Base-by-base conservation (phyloP, 371 early-diverging fungal genomes). In the Mucor plumbeus region DNA sequence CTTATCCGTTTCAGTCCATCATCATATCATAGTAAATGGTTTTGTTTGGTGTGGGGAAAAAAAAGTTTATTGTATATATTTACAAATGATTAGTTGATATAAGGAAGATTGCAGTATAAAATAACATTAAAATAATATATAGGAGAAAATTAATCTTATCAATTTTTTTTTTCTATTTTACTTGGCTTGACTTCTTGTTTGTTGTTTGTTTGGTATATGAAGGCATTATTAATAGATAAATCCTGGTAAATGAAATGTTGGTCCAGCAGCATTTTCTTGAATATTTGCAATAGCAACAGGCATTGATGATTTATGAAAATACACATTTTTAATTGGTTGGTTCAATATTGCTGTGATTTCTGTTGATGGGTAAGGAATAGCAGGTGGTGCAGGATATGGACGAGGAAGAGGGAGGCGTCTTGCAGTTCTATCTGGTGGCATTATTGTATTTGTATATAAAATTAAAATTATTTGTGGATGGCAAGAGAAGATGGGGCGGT, bases 401-500 rank as follows among this genome's bases (percentile, higher is more conserved):
- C 61, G 61, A 14, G 61, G 61, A 44, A 61, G 61, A 17, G 47
- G 47, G 31, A 61, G 39, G 11, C 59, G 61, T 61, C 61, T 44
- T 44, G 47, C 43, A 43, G 19, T 39, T 59, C 59, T 59, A 15
- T 59, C 59, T n/a, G 59, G 59, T 31, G 59, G 59, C 59, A 59
- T 59, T 7, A 4, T 10, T n/a, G 6, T n/a, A 2, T 47, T 8
- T 43, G n/a, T 43, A n/a, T 43, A 5, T 15, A 43, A 43, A 43
- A 9, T 40, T 9, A 14, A 5, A n/a, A n/a, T 26, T 26, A 26
- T 26, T 26, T 26, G 26, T 26, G 26, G 3, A 26, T 26, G 26
- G 3, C 26, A 47, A 10, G 47, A 47, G 47, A 43, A n/a, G n/a
- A 9, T 19, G 47, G 17, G 17, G 17, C 3, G 1, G 26, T 1